Evolutionary conservation across 768 basidiomycete species (phyloP), one percentile per base, ranked within the genome.

Genomic region (Mycena floridula): DNA sequence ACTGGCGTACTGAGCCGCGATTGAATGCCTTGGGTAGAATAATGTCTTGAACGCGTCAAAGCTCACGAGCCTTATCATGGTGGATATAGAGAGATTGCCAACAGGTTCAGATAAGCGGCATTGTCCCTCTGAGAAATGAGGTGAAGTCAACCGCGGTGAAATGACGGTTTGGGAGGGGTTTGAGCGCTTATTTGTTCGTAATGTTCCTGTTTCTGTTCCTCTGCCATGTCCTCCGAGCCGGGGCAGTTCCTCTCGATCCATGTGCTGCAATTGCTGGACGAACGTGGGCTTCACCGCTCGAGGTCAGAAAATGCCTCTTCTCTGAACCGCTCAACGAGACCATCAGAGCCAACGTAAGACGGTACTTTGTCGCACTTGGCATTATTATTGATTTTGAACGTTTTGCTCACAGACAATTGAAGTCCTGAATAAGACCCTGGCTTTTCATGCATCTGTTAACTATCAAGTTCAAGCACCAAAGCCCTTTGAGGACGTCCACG

Each of bases 31-130:
- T n/a, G 85, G 87, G 2, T 72, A 72, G 13, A 91, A 67, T 5
- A 89, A 67, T n/a, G 89, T 91, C 54, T 83, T 78, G 21, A 89
- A 64, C 1, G 79, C 79, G 54, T 91, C 89, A 52, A 91, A 89
- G n/a, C 83, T 79, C 37, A 89, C 81, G 6, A 88, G 65, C 7
- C 72, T 76, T 58, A 85, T 76, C 28, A n/a, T n/a, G n/a, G n/a
- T n/a, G n/a, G n/a, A n/a, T n/a, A n/a, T n/a, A n/a, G n/a, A n/a
- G n/a, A n/a, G n/a, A n/a, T n/a, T n/a, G n/a, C n/a, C n/a, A n/a
- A n/a, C n/a, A n/a, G n/a, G n/a, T n/a, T n/a, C n/a, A n/a, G n/a
- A n/a, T n/a, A n/a, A n/a, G n/a, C n/a, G n/a, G n/a, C n/a, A n/a
- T n/a, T n/a, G n/a, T n/a, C n/a, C n/a, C n/a, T n/a, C n/a, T n/a